Evolutionary conservation across 1,284 basidiomycete species (phyloP).

Genomic region (Heliocybe sulcata): DNA sequence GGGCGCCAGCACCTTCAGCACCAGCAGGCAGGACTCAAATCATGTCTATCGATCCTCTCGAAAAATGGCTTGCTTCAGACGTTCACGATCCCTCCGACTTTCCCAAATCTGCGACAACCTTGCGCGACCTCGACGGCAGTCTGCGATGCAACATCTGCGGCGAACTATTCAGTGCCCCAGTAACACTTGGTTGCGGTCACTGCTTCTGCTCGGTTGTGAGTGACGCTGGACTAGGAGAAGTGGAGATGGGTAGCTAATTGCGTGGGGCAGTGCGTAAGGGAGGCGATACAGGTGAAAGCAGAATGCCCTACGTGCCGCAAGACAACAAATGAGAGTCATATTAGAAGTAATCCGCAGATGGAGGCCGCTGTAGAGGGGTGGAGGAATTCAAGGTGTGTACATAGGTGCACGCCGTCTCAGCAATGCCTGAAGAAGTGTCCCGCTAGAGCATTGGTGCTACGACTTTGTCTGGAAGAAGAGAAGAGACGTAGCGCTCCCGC

Average conservation of each 20-base stretch:
- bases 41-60: neutral
- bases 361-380: slow-evolving; percentile 58
- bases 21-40: neutral
- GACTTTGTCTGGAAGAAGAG: neutral
- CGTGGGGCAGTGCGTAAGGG: slow-evolving; percentile 51
- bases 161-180: slow-evolving; percentile 63
- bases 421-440: neutral
- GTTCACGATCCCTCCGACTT: slow-evolving; percentile 69
- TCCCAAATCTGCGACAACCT: slow-evolving; percentile 33
- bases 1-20: too few relatives aligned
- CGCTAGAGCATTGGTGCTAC: neutral
- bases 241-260: slow-evolving; percentile 1
- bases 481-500: neutral
- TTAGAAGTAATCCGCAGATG: slow-evolving; percentile 51
- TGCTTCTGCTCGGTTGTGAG: slow-evolving; percentile 72
- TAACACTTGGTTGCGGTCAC: slow-evolving; percentile 65
- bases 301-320: slow-evolving; percentile 64
- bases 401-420: neutral
- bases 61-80: neutral
- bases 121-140: slow-evolving; percentile 55
- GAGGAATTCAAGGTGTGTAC: slow-evolving; percentile 51
- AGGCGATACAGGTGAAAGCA: slow-evolving; percentile 43
- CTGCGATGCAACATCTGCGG: slow-evolving; percentile 67
- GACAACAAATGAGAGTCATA: slow-evolving; percentile 43
- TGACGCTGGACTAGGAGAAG: slow-evolving; percentile 7